Conservation (phyloP, 495 filamentous ascomycete species). For the Aspergillus sclerotiicarbonarius region DNA sequence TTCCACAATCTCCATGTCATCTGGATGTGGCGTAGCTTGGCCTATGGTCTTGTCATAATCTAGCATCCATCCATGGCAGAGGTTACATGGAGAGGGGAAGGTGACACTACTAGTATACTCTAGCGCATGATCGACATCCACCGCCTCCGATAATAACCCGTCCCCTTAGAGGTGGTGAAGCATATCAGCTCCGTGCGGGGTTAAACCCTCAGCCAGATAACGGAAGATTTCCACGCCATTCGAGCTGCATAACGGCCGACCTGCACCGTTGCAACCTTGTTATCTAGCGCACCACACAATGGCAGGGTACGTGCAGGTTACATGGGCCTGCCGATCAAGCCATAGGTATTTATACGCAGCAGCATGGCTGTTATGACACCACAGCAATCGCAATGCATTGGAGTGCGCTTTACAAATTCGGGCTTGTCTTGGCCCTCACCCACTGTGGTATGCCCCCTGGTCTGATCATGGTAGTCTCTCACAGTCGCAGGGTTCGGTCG, state of each 20-base stretch:
- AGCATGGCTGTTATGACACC: background rate
- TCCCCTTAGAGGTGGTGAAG: no score
- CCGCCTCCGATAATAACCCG: background rate
- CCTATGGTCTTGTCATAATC: no score
- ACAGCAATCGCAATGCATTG: background rate
- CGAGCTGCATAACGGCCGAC: no score
- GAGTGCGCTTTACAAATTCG: background rate
- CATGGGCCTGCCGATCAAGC: no score
- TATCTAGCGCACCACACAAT: background rate
- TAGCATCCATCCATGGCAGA: no score
- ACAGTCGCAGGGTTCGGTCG: conserved; percentile 4
- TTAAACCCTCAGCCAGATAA: background rate
- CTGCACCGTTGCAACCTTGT: background rate
- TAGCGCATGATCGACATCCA: background rate
- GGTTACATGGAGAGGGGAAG: background rate
- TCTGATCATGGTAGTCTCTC: background rate
- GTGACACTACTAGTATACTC: background rate
- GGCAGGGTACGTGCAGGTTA: background rate
- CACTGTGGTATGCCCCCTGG: background rate
- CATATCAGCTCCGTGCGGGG: background rate
- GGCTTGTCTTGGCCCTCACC: background rate
- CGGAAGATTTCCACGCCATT: no score
- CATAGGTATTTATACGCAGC: background rate
- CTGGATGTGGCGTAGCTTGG: no score
- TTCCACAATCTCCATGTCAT: background rate